phyloP scores from a whole-genome alignment of 495 filamentous ascomycete genomes.

The Talaromyces thailandensis region DNA sequence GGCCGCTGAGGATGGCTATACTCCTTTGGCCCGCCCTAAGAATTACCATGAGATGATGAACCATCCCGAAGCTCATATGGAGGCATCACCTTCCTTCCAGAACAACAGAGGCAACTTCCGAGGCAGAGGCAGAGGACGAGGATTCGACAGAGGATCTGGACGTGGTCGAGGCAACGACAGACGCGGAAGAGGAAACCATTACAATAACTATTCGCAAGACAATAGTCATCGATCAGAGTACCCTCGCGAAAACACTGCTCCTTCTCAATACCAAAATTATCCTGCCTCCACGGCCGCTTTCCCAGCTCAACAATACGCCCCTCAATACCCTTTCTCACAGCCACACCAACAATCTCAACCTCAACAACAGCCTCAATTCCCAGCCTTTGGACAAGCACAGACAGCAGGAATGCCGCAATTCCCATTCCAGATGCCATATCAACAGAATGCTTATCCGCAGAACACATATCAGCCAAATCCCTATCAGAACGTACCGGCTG shows the following conservation, averaged over 20 bases:
- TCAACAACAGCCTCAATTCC: slow-evolving; percentile 18
- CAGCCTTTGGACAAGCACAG: slow-evolving; percentile 15
- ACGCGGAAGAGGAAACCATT: slow-evolving; percentile 26
- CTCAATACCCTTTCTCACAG: slow-evolving; percentile 17
- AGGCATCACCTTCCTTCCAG: slow-evolving; percentile 10
- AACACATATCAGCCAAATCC: slow-evolving; percentile 23
- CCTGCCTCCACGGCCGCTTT: slow-evolving; percentile 18
- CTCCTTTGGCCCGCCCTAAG: slow-evolving; percentile 55
- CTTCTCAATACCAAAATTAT: slow-evolving; percentile 17
- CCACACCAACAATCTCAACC: slow-evolving; percentile 24
- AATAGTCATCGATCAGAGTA: slow-evolving; percentile 31
- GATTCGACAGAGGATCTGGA: slow-evolving; percentile 26
- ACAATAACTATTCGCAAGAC: slow-evolving; percentile 25
- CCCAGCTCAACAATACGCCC: slow-evolving; percentile 24
- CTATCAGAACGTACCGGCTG: slow-evolving; percentile 32
- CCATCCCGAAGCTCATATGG: slow-evolving; percentile 37
- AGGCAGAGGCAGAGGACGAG: slow-evolving; percentile 29
- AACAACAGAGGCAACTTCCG: slow-evolving; percentile 18
- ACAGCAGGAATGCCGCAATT: slow-evolving; percentile 22
- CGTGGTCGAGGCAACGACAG: slow-evolving; percentile 31
- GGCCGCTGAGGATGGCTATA: slow-evolving; percentile 47
- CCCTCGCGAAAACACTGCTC: slow-evolving; percentile 17
- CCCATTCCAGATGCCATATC: slow-evolving; percentile 32
- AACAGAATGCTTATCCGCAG: slow-evolving; percentile 26
- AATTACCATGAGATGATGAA: slow-evolving; percentile 48